These are phyloP conservation scores for Lupinus albus DNA, from an alignment of 306 rosid genomes.

Conservation along the genomic window DNA sequence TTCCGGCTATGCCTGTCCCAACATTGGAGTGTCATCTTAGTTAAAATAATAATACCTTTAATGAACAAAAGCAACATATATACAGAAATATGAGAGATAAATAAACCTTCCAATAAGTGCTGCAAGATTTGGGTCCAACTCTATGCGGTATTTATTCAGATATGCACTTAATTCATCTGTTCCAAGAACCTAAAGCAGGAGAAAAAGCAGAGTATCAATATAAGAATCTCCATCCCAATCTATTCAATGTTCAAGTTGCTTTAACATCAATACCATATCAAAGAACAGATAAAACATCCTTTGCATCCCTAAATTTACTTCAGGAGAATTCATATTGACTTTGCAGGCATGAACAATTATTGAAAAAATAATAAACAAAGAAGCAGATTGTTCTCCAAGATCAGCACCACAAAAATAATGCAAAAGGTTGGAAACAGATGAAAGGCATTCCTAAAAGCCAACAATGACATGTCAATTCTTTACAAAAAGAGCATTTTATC, in stretches of 20 bases:
- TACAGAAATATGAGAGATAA: conserved; percentile 1
- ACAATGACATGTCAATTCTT: neutral
- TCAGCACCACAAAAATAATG: conserved; percentile 10
- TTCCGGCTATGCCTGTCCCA: conserved; percentile 77
- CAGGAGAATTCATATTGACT: conserved; percentile 8
- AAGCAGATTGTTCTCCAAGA: neutral
- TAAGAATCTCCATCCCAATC: conserved; percentile 18
- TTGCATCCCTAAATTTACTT: conserved; percentile 15
- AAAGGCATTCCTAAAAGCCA: conserved; percentile 24
- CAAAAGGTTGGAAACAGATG: conserved; percentile 17
- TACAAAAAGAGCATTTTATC: neutral
- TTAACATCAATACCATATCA: conserved; percentile 12
- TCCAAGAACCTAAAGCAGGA: conserved; percentile 73
- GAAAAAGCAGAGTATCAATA: conserved; percentile 35
- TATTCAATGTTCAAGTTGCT: conserved; percentile 21
- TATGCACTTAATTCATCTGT: conserved; percentile 78
- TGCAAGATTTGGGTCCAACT: conserved; percentile 82
- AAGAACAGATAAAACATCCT: conserved; percentile 10
- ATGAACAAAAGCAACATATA: conserved; percentile 21
- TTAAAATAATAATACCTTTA: conserved; percentile 11
- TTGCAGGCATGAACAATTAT: conserved; percentile 8
- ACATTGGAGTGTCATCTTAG: conserved; percentile 4
- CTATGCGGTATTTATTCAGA: conserved; percentile 75
- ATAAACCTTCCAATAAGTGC: conserved; percentile 85
- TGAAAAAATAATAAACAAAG: neutral